These are phyloP conservation scores for Suillus variegatus DNA, from an alignment of 768 basidiomycete genomes.

Conservation along the genomic window DNA sequence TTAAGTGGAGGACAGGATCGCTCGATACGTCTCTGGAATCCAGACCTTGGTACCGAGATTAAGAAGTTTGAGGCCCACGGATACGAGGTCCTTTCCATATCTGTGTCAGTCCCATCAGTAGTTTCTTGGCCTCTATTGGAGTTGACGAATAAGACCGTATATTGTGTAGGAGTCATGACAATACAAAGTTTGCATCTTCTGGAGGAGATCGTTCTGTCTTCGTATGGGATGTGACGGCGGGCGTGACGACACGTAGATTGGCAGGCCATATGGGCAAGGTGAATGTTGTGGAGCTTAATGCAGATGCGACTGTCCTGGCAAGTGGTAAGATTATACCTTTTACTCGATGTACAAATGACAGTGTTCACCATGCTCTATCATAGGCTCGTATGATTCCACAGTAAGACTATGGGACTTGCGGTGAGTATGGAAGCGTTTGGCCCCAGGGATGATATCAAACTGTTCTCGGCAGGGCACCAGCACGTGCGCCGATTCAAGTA, in stretches of 20 bases:
- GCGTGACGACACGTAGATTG: slow-evolving; percentile 78
- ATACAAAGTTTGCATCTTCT: slow-evolving; percentile 89
- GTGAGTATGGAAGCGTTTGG: slow-evolving; percentile 40
- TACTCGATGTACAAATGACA: not conserved
- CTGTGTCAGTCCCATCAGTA: slow-evolving; percentile 61
- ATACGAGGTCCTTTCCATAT: slow-evolving; percentile 90
- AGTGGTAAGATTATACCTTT: slow-evolving; percentile 61
- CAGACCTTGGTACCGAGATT: slow-evolving; percentile 82
- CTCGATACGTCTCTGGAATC: slow-evolving; percentile 90
- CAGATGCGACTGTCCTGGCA: slow-evolving; percentile 82
- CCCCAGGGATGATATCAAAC: not conserved
- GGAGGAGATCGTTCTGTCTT: slow-evolving; percentile 94
- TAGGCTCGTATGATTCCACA: slow-evolving; percentile 92
- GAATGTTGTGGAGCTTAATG: slow-evolving; percentile 87
- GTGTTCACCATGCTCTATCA: not conserved
- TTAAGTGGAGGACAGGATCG: slow-evolving; percentile 95
- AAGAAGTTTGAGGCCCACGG: slow-evolving; percentile 91
- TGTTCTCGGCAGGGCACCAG: slow-evolving; percentile 54
- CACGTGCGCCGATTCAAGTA: slow-evolving; percentile 85
- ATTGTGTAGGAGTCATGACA: slow-evolving; percentile 76
- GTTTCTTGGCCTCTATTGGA: not conserved
- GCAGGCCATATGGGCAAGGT: slow-evolving; percentile 91
- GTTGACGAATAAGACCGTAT: not conserved
- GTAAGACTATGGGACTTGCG: slow-evolving; percentile 91
- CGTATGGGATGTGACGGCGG: slow-evolving; percentile 93